A percentile compares a stretch with the other conserved stretches of the same genome.
Conservation (phyloP, 495 filamentous ascomycete genomes). For the Wilcoxina mikolae region DNA sequence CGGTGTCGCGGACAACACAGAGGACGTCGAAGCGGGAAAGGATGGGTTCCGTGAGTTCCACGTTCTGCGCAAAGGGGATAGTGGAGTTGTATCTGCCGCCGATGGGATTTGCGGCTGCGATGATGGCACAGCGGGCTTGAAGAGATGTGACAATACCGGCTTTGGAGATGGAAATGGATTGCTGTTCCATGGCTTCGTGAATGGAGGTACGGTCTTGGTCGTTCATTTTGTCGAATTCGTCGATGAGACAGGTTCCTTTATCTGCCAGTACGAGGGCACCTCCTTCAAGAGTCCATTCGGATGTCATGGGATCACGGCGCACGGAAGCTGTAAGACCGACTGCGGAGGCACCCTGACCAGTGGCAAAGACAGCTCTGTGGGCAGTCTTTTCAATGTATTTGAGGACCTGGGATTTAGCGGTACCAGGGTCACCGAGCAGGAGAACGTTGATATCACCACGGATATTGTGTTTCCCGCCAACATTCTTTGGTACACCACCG, state of each 20-base stretch:
- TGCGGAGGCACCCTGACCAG: slow-evolving; percentile 90
- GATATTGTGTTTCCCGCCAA: slow-evolving; percentile 73
- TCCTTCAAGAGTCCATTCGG: slow-evolving; percentile 96
- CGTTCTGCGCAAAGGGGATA: slow-evolving; percentile 86
- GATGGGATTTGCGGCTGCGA: slow-evolving; percentile 92
- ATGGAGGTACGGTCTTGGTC: slow-evolving; percentile 96
- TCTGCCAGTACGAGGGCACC: slow-evolving; percentile 93
- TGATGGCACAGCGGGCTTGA: slow-evolving; percentile 93
- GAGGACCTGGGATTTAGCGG: slow-evolving; percentile 85
- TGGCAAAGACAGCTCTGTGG: slow-evolving; percentile 91
- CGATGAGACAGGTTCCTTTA: slow-evolving; percentile 88
- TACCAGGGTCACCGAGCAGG: slow-evolving; percentile 92
- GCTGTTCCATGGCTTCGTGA: slow-evolving; percentile 99
- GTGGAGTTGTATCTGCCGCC: slow-evolving; percentile 95
- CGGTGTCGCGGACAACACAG: slow-evolving; percentile 89
- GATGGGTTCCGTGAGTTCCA: slow-evolving; percentile 94
- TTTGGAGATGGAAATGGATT: slow-evolving; percentile 99
- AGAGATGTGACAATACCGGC: slow-evolving; percentile 96
- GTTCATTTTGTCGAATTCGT: slow-evolving; percentile 99
- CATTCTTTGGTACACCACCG: slow-evolving; percentile 82
- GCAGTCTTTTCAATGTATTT: slow-evolving; percentile 95
- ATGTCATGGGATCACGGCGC: slow-evolving; percentile 85
- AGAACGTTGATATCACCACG: slow-evolving; percentile 97
- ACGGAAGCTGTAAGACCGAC: slow-evolving; percentile 97
- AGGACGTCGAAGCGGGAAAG: slow-evolving; percentile 97